These are phyloP conservation scores for Thraustochytrium striatum DNA, from an alignment of 352 stramenopile genomes.

Conservation along the genomic window DNA sequence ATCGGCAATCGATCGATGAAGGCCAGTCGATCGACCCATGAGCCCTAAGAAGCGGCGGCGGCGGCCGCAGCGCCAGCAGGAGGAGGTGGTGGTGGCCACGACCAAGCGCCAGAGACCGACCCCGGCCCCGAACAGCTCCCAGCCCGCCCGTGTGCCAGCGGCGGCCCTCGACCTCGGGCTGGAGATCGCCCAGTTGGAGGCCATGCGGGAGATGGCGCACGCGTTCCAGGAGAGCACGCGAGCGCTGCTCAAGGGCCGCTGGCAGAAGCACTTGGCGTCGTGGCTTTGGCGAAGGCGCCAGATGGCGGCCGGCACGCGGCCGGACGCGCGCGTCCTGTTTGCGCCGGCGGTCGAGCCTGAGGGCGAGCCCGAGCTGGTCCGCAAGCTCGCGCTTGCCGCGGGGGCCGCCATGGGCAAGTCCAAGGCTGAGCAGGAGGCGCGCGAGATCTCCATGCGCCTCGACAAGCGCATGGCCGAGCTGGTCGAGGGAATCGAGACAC, in stretches of 20 bases:
- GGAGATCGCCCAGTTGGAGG: not conserved
- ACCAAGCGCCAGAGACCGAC: not conserved
- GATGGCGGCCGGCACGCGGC: not conserved
- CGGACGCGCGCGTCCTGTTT: not conserved
- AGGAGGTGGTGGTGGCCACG: not conserved
- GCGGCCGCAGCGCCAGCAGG: not conserved
- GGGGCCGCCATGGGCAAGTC: too few relatives aligned
- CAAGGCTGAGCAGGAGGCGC: not conserved
- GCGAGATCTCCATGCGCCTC: not conserved
- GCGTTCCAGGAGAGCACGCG: conserved; percentile 2
- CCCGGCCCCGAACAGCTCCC: too few relatives aligned
- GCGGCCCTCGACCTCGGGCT: not conserved
- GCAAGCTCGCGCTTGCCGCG: not conserved
- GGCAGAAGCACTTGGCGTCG: not conserved
- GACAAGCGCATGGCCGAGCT: not conserved
- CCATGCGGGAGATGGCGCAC: not conserved
- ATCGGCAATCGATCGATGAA: too few relatives aligned
- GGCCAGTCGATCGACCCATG: too few relatives aligned
- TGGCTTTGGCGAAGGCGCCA: conserved; percentile 6
- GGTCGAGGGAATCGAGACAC: not conserved
- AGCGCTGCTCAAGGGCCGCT: not conserved
- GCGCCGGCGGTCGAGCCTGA: not conserved
- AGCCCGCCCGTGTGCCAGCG: too few relatives aligned
- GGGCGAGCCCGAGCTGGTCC: not conserved
- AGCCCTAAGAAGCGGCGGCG: not conserved